Conservation (phyloP, 768 basidiomycete species). For the Lactarius evosmus region DNA sequence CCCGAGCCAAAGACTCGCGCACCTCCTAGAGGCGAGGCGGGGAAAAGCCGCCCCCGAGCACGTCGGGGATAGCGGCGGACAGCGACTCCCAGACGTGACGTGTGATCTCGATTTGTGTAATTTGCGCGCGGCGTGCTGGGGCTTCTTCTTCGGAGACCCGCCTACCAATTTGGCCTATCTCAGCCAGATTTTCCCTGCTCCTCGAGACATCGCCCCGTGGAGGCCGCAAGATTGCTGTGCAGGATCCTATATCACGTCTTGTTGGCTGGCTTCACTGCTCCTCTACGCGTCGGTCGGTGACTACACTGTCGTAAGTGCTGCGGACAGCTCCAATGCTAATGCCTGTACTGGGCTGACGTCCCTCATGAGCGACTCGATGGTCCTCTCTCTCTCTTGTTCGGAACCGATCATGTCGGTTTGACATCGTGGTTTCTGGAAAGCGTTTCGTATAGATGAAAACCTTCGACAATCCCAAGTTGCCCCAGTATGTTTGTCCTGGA, state of each 20-base stretch:
- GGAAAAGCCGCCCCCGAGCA: background rate
- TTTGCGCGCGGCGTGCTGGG: background rate
- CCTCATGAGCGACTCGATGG: background rate
- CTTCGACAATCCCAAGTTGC: background rate
- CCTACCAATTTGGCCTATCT: background rate
- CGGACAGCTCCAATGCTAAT: background rate
- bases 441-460: background rate
- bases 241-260: background rate
- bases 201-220: background rate
- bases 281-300: too few species aligned
- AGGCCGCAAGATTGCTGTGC: background rate
- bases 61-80: background rate
- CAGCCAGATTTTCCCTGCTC: background rate
- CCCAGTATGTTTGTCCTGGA: too few species aligned
- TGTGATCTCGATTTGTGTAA: background rate
- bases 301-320: too few species aligned
- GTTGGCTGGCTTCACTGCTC: background rate
- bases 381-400: background rate
- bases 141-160: background rate
- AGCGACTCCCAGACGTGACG: background rate
- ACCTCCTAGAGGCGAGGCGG: background rate
- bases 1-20: background rate
- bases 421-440: background rate
- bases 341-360: background rate
- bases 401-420: background rate